phyloP scores from a whole-genome alignment of 2,329 filamentous ascomycete species.

The Fusarium incarnatum region DNA sequence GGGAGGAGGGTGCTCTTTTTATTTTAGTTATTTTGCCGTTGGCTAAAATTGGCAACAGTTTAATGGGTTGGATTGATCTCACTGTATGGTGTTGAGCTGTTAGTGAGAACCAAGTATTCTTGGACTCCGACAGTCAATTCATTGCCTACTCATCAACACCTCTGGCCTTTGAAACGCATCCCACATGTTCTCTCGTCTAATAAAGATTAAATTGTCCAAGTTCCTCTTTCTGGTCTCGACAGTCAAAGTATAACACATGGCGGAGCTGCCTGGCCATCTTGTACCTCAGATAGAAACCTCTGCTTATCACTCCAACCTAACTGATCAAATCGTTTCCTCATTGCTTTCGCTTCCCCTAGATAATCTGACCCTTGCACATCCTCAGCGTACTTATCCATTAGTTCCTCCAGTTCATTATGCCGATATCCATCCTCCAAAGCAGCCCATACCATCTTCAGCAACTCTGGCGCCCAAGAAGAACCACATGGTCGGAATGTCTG shows the following conservation, averaged over 20 bases:
- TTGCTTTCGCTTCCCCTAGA: constrained; percentile 3
- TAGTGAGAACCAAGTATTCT: too few species aligned
- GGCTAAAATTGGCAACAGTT: background rate
- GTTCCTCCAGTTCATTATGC: constrained; percentile 8
- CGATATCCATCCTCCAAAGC: constrained; percentile 21
- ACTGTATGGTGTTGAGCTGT: background rate
- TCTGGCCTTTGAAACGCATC: background rate
- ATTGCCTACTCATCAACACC: background rate
- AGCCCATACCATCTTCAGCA: constrained; percentile 23
- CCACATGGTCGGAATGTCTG: constrained; percentile 22
- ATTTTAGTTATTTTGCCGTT: too few species aligned
- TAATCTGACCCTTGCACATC: constrained; percentile 23
- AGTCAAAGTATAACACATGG: constrained; percentile 20
- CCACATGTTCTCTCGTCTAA: too few species aligned
- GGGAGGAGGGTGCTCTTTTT: background rate
- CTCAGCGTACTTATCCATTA: constrained; percentile 5
- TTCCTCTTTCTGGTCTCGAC: too few species aligned
- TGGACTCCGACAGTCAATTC: background rate
- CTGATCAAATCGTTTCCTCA: constrained; percentile 4
- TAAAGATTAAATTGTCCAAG: too few species aligned
- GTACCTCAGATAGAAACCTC: background rate
- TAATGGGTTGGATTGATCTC: background rate
- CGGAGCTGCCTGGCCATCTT: background rate
- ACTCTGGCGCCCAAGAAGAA: constrained; percentile 16
- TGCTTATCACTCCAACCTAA: constrained; percentile 13